Conservation (phyloP, 129 eudicot genomes). For the Flaveria bidentis region DNA sequence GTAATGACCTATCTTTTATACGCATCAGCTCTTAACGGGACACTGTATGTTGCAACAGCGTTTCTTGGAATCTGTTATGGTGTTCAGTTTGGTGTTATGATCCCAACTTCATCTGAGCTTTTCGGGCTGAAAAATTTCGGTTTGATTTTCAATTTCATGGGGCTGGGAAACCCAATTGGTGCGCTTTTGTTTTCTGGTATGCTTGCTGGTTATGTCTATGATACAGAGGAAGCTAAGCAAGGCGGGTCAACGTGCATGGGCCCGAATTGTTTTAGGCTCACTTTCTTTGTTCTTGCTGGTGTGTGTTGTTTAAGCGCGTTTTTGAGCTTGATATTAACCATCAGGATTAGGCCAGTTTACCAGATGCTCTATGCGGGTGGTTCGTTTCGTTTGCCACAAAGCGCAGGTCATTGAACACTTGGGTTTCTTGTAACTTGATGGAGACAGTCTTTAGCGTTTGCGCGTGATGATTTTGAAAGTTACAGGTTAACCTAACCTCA, state of each 20-base stretch:
- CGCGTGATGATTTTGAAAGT: conserved; percentile 14
- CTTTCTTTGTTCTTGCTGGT: conserved; percentile 80
- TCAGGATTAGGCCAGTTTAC: conserved; percentile 84
- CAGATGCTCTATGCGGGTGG: conserved; percentile 97
- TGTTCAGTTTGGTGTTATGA: conserved; percentile 79
- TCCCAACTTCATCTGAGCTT: conserved; percentile 93
- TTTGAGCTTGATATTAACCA: conserved; percentile 66
- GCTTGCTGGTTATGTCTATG: conserved; percentile 84
- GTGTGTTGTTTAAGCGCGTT: conserved; percentile 66
- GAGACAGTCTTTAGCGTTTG: conserved; percentile 15
- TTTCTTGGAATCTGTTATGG: conserved; percentile 91
- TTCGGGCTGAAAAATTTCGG: conserved; percentile 87
- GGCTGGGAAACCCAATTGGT: conserved; percentile 81
- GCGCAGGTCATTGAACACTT: conserved; percentile 47
- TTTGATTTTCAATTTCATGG: conserved; percentile 83
- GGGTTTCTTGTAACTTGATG: conserved; percentile 10
- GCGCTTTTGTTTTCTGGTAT: conserved; percentile 81
- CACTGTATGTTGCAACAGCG: conserved; percentile 73
- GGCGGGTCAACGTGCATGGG: conserved; percentile 69
- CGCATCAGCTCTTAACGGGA: conserved; percentile 79
- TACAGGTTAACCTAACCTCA: conserved; percentile 27
- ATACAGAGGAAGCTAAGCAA: conserved; percentile 80
- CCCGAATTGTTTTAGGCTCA: conserved; percentile 77
- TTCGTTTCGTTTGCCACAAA: conserved; percentile 71
- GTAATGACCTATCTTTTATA: conserved; percentile 60